Conservation (phyloP, 805 yeast genomes). For the Nakazawaea ernobii region DNA sequence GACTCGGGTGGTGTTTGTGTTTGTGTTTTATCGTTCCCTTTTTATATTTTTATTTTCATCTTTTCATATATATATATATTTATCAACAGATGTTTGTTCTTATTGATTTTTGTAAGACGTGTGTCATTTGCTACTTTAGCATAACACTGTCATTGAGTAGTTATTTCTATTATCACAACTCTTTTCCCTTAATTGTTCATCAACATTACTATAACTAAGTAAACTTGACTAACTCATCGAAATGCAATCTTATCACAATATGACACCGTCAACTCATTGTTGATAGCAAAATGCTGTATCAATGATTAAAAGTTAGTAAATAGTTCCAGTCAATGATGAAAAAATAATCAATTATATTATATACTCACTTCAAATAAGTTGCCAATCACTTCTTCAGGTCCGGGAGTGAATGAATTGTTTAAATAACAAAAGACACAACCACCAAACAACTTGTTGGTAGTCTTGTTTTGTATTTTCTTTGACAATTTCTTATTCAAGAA, state of each 20-base stretch:
- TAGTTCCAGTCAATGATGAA: neutral
- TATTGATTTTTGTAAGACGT: no score
- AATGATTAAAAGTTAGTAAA: conserved; percentile 4
- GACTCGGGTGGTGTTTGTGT: neutral
- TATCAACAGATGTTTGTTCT: no score
- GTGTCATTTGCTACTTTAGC: no score
- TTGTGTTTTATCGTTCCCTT: neutral
- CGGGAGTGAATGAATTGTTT: conserved; percentile 40
- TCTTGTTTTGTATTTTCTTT: conserved; percentile 9
- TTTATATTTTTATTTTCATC: neutral
- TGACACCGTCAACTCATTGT: conserved; percentile 35
- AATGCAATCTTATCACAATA: conserved; percentile 43
- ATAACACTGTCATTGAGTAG: no score
- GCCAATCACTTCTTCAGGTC: conserved; percentile 37
- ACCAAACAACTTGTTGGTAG: conserved; percentile 12
- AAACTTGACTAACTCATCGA: conserved; percentile 23
- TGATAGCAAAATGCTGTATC: conserved; percentile 25
- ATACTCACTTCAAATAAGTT: conserved; percentile 24
- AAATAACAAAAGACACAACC: conserved; percentile 33
- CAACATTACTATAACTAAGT: no score
- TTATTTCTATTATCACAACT: no score
- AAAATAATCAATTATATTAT: no score
- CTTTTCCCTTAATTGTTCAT: no score
- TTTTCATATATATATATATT: neutral
- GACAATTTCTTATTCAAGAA: conserved; percentile 38